A percentile compares a stretch with the other conserved stretches of the same genome.
These are phyloP conservation scores for Blastocystis sp. DNA, from an alignment of 352 stramenopile genomes.

Conservation along the genomic window DNA sequence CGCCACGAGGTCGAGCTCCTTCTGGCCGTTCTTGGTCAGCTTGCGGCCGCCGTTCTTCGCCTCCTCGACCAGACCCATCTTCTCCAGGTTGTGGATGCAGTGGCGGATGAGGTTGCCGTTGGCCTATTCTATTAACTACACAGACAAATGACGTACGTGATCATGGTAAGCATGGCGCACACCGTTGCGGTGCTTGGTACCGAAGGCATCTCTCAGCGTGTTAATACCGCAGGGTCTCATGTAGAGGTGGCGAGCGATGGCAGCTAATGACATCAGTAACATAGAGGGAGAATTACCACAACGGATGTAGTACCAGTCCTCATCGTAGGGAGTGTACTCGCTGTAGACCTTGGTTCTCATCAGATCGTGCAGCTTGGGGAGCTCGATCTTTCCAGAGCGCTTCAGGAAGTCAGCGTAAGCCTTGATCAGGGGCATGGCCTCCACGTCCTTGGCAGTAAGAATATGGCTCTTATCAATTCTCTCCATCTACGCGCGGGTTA, in stretches of 20 bases:
- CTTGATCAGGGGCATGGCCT: constrained; percentile 61
- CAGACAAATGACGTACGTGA: not conserved
- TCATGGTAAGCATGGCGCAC: constrained; percentile 56
- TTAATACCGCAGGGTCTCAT: constrained; percentile 56
- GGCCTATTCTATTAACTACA: not conserved
- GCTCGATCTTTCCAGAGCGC: constrained; percentile 54
- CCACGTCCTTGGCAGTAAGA: constrained; percentile 61
- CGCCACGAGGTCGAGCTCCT: constrained; percentile 62
- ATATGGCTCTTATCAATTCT: constrained; percentile 66
- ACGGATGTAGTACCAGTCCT: constrained; percentile 70
- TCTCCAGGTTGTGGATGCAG: constrained; percentile 66
- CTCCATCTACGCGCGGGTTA: constrained; percentile 41
- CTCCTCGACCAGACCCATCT: constrained; percentile 40
- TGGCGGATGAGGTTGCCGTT: constrained; percentile 58
- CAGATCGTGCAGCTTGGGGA: constrained; percentile 69
- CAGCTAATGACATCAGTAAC: not conserved
- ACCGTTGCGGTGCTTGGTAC: constrained; percentile 57
- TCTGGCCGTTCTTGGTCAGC: constrained; percentile 60
- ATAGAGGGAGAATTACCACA: constrained; percentile 25
- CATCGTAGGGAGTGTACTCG: constrained; percentile 66
- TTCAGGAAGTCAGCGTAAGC: constrained; percentile 68
- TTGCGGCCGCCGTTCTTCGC: constrained; percentile 25
- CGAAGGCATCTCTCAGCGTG: constrained; percentile 35
- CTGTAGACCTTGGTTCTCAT: constrained; percentile 68
- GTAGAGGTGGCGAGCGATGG: constrained; percentile 64